These are phyloP conservation scores for Yamadazyma takamatsuzukensis DNA, from an alignment of 805 yeast genomes.

Conservation along the genomic window DNA sequence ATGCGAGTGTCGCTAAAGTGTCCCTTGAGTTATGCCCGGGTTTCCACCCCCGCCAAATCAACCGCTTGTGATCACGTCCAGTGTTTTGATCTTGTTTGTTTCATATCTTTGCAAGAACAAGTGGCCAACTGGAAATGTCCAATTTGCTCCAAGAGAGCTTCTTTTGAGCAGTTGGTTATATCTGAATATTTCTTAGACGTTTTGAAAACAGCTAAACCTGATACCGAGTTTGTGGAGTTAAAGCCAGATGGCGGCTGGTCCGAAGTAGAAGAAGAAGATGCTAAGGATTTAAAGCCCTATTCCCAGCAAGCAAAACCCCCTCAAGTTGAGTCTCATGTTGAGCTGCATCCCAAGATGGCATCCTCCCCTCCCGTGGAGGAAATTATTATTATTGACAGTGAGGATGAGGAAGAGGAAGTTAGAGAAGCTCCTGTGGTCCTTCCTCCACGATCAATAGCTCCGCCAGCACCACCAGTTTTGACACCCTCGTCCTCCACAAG, in stretches of 20 bases:
- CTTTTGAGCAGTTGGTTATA: slow-evolving; percentile 57
- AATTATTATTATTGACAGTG: slow-evolving; percentile 7
- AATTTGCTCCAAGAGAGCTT: slow-evolving; percentile 56
- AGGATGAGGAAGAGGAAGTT: slow-evolving; percentile 6
- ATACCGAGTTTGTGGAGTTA: slow-evolving; percentile 64
- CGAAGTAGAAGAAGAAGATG: slow-evolving; percentile 4
- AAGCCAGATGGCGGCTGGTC: slow-evolving; percentile 73
- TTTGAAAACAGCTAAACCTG: slow-evolving; percentile 47
- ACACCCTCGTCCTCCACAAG: too few species aligned
- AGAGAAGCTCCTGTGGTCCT: neutral
- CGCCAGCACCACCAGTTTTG: neutral
- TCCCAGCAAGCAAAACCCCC: neutral
- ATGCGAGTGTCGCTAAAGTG: slow-evolving; percentile 69
- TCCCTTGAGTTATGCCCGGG: slow-evolving; percentile 70
- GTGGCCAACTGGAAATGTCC: slow-evolving; percentile 90
- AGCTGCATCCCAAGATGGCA: neutral
- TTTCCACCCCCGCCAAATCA: slow-evolving; percentile 71
- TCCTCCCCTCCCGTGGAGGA: slow-evolving; percentile 1
- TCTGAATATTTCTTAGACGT: slow-evolving; percentile 74
- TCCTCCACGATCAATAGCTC: too few species aligned
- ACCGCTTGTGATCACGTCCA: slow-evolving; percentile 73
- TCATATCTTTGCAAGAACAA: slow-evolving; percentile 69
- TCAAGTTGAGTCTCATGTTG: neutral
- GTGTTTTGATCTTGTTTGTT: slow-evolving; percentile 82
- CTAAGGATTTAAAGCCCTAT: neutral